phyloP scores from a whole-genome alignment of 1,284 basidiomycete genomes.

The Porodaedalea pini region DNA sequence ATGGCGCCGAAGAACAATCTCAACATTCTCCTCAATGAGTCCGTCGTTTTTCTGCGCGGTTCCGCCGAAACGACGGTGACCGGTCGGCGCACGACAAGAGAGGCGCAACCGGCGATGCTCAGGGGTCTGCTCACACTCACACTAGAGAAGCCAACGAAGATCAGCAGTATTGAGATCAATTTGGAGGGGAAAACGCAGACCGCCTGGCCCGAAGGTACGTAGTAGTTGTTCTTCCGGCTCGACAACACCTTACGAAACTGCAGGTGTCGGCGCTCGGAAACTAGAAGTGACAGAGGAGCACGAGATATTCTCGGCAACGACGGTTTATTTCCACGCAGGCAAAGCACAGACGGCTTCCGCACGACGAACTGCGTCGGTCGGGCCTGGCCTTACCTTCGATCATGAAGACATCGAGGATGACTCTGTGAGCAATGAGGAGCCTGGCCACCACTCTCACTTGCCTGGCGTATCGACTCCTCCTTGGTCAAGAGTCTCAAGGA shows the following conservation, averaged over 20 bases:
- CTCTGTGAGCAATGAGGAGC: conserved; percentile 7
- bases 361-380: conserved; percentile 72
- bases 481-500: conserved; percentile 8
- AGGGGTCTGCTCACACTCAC: conserved; percentile 85
- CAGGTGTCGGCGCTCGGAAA: conserved; percentile 77
- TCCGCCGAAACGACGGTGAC: conserved; percentile 39
- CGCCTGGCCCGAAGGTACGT: conserved; percentile 83
- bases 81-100: conserved; percentile 43
- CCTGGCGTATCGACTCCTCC: conserved; percentile 17
- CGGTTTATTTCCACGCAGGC: conserved; percentile 69
- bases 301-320: conserved; percentile 68
- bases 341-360: conserved; percentile 29
- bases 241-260: not conserved
- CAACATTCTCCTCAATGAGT: conserved; percentile 74
- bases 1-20: conserved; percentile 38
- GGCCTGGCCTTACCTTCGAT: conserved; percentile 57
- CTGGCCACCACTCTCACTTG: conserved; percentile 7
- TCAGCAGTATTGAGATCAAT: conserved; percentile 82
- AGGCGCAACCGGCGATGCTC: conserved; percentile 71
- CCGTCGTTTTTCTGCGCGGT: conserved; percentile 74
- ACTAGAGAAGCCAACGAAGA: conserved; percentile 79
- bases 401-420: conserved; percentile 35
- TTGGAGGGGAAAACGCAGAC: conserved; percentile 67
- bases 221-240: not conserved
- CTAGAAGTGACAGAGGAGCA: conserved; percentile 82